A percentile compares a stretch with the other conserved stretches of the same genome.
These are phyloP conservation scores for Skeletonema tropicum DNA, from an alignment of 108 stramenopile species.

Conservation along the genomic window DNA sequence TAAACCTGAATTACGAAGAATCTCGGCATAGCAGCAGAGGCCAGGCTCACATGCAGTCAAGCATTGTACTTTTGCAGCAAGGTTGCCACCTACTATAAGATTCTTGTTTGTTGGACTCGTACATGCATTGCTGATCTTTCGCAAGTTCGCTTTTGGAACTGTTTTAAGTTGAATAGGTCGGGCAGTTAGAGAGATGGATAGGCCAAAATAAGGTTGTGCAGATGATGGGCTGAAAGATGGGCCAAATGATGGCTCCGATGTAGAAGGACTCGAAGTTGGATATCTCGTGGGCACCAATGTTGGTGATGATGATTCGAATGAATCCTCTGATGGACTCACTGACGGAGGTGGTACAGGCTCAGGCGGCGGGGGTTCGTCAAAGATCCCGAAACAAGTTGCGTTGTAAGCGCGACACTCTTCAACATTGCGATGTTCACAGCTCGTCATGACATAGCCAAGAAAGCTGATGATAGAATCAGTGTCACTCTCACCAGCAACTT, in stretches of 20 bases:
- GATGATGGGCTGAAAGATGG: background rate
- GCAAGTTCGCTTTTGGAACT: background rate
- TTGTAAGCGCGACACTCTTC: constrained; percentile 1
- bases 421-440: background rate
- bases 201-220: background rate
- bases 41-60: background rate
- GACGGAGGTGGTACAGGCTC: background rate
- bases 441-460: background rate
- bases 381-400: background rate
- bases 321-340: background rate
- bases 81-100: background rate
- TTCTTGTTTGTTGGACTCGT: constrained; percentile 1
- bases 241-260: background rate
- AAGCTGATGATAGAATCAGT: background rate
- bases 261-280: background rate
- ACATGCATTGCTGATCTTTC: background rate
- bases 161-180: background rate
- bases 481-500: constrained; percentile 4
- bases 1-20: background rate
- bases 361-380: background rate
- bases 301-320: background rate
- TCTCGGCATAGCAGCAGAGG: background rate
- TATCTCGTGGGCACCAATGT: background rate
- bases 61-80: background rate
- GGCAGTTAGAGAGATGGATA: background rate